Evolutionary conservation across 2,329 filamentous ascomycete species (phyloP).

Genomic region (Talaromyces sp.): DNA sequence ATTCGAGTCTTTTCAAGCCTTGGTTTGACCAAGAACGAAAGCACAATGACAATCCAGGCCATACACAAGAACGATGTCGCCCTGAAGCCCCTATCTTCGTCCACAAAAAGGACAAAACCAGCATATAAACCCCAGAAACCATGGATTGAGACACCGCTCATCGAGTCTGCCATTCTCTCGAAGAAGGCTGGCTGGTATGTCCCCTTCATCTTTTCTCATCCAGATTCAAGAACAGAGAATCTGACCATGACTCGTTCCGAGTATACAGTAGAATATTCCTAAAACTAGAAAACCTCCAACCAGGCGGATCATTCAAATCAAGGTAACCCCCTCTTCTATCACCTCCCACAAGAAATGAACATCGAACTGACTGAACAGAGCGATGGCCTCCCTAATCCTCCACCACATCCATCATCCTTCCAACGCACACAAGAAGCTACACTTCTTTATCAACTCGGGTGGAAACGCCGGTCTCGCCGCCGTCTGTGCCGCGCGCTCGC

Average conservation of each 20-base stretch:
- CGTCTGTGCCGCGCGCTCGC: constrained; percentile 65
- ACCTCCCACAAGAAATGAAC: no score
- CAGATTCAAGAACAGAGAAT: background rate
- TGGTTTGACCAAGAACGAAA: background rate
- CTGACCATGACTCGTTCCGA: background rate
- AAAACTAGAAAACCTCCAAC: constrained; percentile 82
- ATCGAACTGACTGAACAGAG: constrained; percentile 30
- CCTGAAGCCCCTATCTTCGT: background rate
- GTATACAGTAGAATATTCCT: constrained; percentile 66
- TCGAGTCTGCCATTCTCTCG: constrained; percentile 65
- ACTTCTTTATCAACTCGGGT: constrained; percentile 77
- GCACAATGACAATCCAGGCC: background rate
- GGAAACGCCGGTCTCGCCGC: constrained; percentile 84
- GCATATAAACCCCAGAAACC: constrained; percentile 38
- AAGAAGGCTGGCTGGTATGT: constrained; percentile 68
- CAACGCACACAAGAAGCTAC: constrained; percentile 46
- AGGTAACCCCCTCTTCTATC: constrained; percentile 31
- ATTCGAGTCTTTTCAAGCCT: background rate
- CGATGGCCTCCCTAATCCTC: constrained; percentile 69
- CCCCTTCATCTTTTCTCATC: background rate
- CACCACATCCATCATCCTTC: constrained; percentile 44
- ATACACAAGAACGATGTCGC: background rate
- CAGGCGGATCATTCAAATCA: constrained; percentile 83
- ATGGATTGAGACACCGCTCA: constrained; percentile 69
- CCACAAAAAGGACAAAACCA: background rate